Percentiles rank a stretch among this genome's conserved stretches.
Evolutionary conservation across 495 filamentous ascomycete species (phyloP).

Genomic region (Penicillium egyptiacum): DNA sequence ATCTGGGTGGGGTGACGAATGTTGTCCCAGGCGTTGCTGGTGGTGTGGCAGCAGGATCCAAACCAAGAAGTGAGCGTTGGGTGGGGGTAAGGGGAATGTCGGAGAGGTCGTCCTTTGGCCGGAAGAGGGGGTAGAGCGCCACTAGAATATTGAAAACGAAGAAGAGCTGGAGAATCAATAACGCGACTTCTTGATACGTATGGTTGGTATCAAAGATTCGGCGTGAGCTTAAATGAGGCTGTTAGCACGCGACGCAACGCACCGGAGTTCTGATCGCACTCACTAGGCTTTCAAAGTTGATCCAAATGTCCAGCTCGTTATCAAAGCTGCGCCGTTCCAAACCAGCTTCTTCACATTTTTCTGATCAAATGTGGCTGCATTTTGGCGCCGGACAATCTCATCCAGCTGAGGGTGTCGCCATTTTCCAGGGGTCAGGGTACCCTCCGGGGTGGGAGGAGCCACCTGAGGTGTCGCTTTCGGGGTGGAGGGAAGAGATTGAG

Average conservation of each 20-base stretch:
- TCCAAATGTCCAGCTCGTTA: constrained; percentile 45
- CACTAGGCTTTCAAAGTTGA: constrained; percentile 40
- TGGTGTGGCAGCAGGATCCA: constrained; percentile 64
- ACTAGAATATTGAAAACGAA: constrained; percentile 64
- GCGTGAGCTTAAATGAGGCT: constrained; percentile 21
- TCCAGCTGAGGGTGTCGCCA: constrained; percentile 83
- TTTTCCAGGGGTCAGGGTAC: constrained; percentile 66
- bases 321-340: constrained; percentile 61
- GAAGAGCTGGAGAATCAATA: constrained; percentile 55
- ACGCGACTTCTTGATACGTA: constrained; percentile 36
- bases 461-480: constrained; percentile 58
- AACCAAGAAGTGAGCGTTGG: constrained; percentile 80
- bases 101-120: constrained; percentile 68
- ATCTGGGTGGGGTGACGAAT: constrained; percentile 85
- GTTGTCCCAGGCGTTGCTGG: constrained; percentile 63
- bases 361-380: constrained; percentile 69
- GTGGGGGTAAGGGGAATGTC: constrained; percentile 91
- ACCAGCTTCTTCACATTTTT: constrained; percentile 63
- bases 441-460: constrained; percentile 48
- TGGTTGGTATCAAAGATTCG: constrained; percentile 25
- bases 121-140: constrained; percentile 67
- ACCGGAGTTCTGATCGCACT: constrained; percentile 15
- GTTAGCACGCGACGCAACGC: constrained; percentile 8
- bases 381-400: constrained; percentile 74
- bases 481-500: constrained; percentile 52